Conservation (phyloP, 176 grass and related monocot species). For the Pontederia crassipes region DNA sequence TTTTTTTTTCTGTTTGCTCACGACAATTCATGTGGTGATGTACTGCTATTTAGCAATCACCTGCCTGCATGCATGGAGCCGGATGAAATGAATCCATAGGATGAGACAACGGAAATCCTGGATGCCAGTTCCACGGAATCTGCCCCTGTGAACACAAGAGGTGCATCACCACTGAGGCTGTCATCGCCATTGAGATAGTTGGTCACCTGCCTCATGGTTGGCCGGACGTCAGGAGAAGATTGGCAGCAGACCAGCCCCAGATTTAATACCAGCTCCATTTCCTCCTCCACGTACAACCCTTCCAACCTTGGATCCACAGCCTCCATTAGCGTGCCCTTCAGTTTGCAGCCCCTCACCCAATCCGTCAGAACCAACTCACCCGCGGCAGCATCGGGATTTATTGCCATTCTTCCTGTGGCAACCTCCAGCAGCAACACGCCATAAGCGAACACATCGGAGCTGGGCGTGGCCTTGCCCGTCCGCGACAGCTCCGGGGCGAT, state of each 20-base stretch:
- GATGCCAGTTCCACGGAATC: neutral
- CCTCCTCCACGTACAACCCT: neutral
- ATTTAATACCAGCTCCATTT: slow-evolving; percentile 4
- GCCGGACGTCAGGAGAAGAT: neutral
- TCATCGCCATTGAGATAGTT: neutral
- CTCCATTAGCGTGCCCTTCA: neutral
- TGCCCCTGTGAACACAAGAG: neutral
- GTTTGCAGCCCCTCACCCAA: slow-evolving; percentile 7
- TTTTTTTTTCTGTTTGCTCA: too few species aligned
- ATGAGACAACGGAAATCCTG: neutral
- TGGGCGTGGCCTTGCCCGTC: neutral
- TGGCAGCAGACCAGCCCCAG: slow-evolving; percentile 1
- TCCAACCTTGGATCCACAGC: neutral
- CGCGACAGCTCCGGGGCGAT: neutral
- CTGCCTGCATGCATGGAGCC: neutral
- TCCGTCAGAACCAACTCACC: neutral
- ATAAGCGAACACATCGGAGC: slow-evolving; percentile 7
- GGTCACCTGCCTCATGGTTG: slow-evolving; percentile 5
- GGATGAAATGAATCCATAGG: neutral
- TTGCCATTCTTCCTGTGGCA: neutral
- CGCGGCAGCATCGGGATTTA: neutral
- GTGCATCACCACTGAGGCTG: neutral
- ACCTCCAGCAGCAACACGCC: slow-evolving; percentile 7
- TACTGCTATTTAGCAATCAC: neutral
- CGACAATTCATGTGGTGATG: too few species aligned